phyloP scores from a whole-genome alignment of 2,329 filamentous ascomycete species.

The Cryphonectria radicalis region DNA sequence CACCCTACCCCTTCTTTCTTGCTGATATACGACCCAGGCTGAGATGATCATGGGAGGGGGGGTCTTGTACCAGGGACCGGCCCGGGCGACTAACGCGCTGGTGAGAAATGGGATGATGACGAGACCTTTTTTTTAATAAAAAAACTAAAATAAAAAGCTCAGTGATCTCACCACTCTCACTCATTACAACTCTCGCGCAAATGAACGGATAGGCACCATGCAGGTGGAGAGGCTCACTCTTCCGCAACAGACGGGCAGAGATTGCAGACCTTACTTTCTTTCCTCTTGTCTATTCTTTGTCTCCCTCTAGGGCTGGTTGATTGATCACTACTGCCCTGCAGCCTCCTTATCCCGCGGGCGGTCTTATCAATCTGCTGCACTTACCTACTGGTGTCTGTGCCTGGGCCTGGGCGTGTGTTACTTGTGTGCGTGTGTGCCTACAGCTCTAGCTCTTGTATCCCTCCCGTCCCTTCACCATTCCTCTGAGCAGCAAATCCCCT shows the following conservation, averaged over 20 bases:
- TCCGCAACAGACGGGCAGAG: background rate
- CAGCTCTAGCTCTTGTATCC: background rate
- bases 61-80: background rate
- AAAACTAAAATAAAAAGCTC: background rate
- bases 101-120: background rate
- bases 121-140: background rate
- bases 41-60: background rate
- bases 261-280: background rate
- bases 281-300: background rate
- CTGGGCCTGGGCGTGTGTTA: background rate
- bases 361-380: background rate
- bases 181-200: background rate
- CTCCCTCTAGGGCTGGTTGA: background rate
- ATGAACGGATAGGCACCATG: background rate
- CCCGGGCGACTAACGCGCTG: background rate
- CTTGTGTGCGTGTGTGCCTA: background rate
- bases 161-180: background rate
- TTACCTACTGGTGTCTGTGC: background rate
- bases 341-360: background rate
- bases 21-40: background rate
- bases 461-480: background rate
- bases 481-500: background rate
- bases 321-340: background rate
- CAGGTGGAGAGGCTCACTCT: constrained; percentile 1
- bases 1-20: background rate